Evolutionary conservation across 176 grass and related monocot species (phyloP).

Genomic region (Ensete ventricosum): DNA sequence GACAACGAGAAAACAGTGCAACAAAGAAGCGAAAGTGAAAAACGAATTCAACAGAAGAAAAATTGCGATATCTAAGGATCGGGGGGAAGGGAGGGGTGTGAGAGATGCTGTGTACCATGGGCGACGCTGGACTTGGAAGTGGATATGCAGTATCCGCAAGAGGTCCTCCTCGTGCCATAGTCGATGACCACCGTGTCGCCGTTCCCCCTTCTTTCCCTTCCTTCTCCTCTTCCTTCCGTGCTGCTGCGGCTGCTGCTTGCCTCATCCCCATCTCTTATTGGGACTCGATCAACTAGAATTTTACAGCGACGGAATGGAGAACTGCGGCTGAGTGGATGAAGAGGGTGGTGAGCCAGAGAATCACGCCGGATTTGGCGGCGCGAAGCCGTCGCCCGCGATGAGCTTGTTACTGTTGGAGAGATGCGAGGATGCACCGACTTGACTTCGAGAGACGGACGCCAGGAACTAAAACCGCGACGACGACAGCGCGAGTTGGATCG

Average conservation of each 20-base stretch:
- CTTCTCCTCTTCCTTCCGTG: slow-evolving; percentile 1
- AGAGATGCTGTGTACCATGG: slow-evolving; percentile 8
- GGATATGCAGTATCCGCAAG: slow-evolving; percentile 76
- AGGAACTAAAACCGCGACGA: too few relatives aligned
- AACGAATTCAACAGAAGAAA: not conserved
- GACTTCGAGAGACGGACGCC: too few relatives aligned
- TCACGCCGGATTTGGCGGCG: too few relatives aligned
- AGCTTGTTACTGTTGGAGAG: too few relatives aligned
- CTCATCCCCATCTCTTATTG: slow-evolving; percentile 39
- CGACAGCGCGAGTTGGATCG: too few relatives aligned
- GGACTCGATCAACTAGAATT: too few relatives aligned
- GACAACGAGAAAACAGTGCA: not conserved
- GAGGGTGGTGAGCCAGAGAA: too few relatives aligned
- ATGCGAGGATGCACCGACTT: too few relatives aligned
- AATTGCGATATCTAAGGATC: not conserved
- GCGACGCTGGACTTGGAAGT: slow-evolving; percentile 50
- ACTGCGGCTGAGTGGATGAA: too few relatives aligned
- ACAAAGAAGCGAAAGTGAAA: not conserved
- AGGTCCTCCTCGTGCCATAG: slow-evolving; percentile 31
- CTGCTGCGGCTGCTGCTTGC: slow-evolving; percentile 45
- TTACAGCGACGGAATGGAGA: too few relatives aligned
- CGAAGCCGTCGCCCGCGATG: too few relatives aligned
- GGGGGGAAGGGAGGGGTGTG: not conserved
- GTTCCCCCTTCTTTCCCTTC: not conserved
- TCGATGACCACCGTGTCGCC: slow-evolving; percentile 62